Evolutionary conservation across 805 yeast species (phyloP).

Genomic region (Candida schatavii): DNA sequence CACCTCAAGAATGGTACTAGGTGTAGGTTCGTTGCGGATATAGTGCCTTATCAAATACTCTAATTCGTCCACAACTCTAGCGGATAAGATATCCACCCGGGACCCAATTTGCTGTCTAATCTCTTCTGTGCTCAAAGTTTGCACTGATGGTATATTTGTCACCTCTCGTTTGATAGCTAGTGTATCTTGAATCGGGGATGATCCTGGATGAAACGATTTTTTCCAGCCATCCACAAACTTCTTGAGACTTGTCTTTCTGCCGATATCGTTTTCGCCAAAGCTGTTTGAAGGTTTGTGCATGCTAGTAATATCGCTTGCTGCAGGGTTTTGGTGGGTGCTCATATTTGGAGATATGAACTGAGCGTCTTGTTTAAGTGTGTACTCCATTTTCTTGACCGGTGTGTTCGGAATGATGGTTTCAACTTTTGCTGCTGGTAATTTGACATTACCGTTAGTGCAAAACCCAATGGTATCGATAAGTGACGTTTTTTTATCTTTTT

Average conservation of each 20-base stretch:
- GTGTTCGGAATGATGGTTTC: constrained; percentile 58
- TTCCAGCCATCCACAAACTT: constrained; percentile 43
- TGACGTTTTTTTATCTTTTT: background rate
- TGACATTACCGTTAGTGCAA: constrained; percentile 47
- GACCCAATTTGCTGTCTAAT: constrained; percentile 19
- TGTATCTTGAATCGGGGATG: background rate
- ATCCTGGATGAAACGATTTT: constrained; percentile 22
- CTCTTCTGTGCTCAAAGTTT: constrained; percentile 9
- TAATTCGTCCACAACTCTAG: constrained; percentile 67
- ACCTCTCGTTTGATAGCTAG: background rate
- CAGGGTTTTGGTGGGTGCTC: too few species aligned
- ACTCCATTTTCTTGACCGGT: constrained; percentile 62
- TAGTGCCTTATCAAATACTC: constrained; percentile 52
- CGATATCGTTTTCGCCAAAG: constrained; percentile 16
- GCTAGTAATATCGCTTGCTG: background rate
- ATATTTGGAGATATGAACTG: constrained; percentile 7
- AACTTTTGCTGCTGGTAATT: constrained; percentile 49
- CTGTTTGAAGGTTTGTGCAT: background rate
- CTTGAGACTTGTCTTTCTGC: constrained; percentile 34
- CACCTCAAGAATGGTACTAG: constrained; percentile 6
- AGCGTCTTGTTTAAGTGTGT: constrained; percentile 15
- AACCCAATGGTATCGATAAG: constrained; percentile 32
- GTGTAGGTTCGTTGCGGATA: constrained; percentile 17
- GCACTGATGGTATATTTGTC: background rate
- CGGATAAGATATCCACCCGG: constrained; percentile 64